Evolutionary conservation across 148 eudicot genomes (phyloP).

Genomic region (Diospyros lotus): DNA sequence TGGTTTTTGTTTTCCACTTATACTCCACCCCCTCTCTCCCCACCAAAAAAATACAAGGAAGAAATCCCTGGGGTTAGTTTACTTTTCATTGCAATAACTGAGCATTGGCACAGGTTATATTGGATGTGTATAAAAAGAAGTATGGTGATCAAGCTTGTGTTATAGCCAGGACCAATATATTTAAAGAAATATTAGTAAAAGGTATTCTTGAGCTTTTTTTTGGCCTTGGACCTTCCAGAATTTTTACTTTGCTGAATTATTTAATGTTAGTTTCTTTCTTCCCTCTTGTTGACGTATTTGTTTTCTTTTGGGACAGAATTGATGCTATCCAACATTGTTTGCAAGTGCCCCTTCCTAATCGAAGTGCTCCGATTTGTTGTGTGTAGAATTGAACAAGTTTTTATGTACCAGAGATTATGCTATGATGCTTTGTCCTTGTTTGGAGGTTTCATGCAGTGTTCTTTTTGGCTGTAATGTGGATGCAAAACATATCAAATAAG

Average conservation of each 20-base stretch:
- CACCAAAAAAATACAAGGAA: background rate
- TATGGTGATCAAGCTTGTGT: conserved; percentile 79
- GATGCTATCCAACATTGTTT: conserved; percentile 74
- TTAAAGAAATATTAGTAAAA: conserved; percentile 61
- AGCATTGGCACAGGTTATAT: conserved; percentile 41
- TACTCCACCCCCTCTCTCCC: too few relatives aligned
- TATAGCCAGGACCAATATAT: conserved; percentile 45
- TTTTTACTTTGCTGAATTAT: background rate
- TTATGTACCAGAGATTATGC: background rate
- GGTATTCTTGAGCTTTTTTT: conserved; percentile 32
- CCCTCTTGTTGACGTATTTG: conserved; percentile 2
- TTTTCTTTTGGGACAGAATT: conserved; percentile 28
- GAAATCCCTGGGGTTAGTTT: background rate
- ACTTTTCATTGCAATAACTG: background rate
- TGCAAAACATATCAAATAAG: background rate
- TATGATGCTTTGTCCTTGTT: background rate
- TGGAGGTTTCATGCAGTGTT: background rate
- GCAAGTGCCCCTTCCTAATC: conserved; percentile 70
- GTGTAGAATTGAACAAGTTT: background rate
- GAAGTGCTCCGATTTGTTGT: conserved; percentile 83
- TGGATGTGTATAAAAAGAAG: conserved; percentile 83
- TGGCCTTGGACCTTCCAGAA: background rate
- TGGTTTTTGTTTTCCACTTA: background rate
- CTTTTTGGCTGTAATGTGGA: background rate
- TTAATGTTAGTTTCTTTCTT: background rate